A percentile compares a stretch with the other conserved stretches of the same genome.
Conservation (phyloP, 345 rosid species). For the Gossypium anomalum region DNA sequence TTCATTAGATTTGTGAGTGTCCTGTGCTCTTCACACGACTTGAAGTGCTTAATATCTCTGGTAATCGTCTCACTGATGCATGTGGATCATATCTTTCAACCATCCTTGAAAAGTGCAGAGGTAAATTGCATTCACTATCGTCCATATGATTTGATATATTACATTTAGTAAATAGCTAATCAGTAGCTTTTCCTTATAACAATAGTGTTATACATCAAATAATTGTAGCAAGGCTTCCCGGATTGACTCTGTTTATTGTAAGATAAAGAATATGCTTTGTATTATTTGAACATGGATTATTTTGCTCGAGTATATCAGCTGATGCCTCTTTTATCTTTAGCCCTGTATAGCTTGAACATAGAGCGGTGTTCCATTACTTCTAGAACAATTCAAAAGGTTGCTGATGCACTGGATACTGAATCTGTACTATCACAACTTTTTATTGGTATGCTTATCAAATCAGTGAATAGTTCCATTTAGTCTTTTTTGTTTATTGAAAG, state of each 20-base stretch:
- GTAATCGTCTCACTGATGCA: conserved; percentile 93
- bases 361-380: conserved; percentile 82
- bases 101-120: conserved; percentile 74
- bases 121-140: conserved; percentile 30
- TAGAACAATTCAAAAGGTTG: conserved; percentile 71
- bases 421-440: conserved; percentile 68
- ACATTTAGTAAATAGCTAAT: neutral
- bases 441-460: conserved; percentile 46
- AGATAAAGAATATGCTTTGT: neutral
- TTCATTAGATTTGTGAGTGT: conserved; percentile 82
- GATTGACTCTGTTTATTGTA: neutral
- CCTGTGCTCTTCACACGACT: conserved; percentile 76
- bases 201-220: conserved; percentile 4
- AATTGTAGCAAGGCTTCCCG: neutral
- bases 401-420: conserved; percentile 53
- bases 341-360: conserved; percentile 73
- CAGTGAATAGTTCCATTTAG: neutral
- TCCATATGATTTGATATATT: neutral
- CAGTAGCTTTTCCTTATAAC: conserved; percentile 9
- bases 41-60: conserved; percentile 87
- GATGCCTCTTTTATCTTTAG: conserved; percentile 33
- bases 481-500: conserved; percentile 14
- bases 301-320: conserved; percentile 6
- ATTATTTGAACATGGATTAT: neutral
- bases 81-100: conserved; percentile 92